Evolutionary conservation across 139 green algal species (phyloP).

Genomic region (Monoraphidium neglectum): DNA sequence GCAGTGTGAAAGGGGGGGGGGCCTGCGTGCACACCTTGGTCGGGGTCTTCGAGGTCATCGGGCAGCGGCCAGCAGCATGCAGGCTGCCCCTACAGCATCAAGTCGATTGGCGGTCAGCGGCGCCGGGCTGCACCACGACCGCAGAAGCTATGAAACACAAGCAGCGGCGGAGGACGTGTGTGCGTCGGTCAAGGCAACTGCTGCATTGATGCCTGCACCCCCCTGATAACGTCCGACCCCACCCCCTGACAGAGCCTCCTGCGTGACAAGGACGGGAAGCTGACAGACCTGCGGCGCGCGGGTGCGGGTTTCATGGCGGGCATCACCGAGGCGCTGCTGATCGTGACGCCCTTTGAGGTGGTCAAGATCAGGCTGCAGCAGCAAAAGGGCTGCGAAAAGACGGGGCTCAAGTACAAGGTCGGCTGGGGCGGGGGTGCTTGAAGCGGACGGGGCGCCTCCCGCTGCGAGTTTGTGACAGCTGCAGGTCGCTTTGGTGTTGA

Average conservation of each 20-base stretch:
- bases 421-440: too few species aligned
- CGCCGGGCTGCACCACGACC: too few species aligned
- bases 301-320: conserved; percentile 80
- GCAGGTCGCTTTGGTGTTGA: too few species aligned
- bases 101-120: too few species aligned
- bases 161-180: too few species aligned
- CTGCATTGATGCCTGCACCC: not conserved
- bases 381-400: conserved; percentile 75
- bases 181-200: conserved; percentile 21
- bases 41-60: too few species aligned
- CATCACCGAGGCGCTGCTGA: conserved; percentile 91
- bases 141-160: too few species aligned
- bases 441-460: too few species aligned
- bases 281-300: conserved; percentile 63
- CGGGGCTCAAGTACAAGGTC: conserved; percentile 85
- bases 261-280: conserved; percentile 52
- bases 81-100: not conserved
- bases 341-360: conserved; percentile 97
- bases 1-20: too few species aligned
- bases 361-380: conserved; percentile 96
- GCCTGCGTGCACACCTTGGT: too few species aligned
- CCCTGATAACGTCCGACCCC: not conserved
- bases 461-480: too few species aligned
- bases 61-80: too few species aligned
- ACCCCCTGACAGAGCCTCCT: conserved; percentile 7